phyloP scores from a whole-genome alignment of 495 filamentous ascomycete genomes.

The Aspergillus leporis region DNA sequence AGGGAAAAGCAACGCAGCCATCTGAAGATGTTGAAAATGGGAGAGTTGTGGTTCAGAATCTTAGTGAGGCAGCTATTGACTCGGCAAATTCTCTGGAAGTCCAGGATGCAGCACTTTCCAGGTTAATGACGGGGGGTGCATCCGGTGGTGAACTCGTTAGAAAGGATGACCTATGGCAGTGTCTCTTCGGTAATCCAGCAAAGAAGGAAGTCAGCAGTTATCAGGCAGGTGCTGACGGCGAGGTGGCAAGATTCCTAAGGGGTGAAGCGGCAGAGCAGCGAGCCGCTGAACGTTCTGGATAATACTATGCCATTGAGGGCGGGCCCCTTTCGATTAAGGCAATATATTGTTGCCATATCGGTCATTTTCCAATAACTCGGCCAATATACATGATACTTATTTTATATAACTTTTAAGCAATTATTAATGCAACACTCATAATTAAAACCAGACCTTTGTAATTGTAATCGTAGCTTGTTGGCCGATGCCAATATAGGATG shows the following conservation, averaged over 20 bases:
- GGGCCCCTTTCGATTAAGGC: too few relatives aligned
- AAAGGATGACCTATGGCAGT: slow-evolving; percentile 83
- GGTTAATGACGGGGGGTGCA: slow-evolving; percentile 66
- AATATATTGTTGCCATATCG: too few relatives aligned
- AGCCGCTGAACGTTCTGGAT: slow-evolving; percentile 11
- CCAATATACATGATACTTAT: too few relatives aligned
- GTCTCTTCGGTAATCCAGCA: slow-evolving; percentile 66
- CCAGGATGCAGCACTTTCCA: slow-evolving; percentile 63
- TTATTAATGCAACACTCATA: too few relatives aligned
- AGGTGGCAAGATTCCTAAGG: slow-evolving; percentile 46
- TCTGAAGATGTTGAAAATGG: slow-evolving; percentile 28
- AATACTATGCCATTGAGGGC: neutral
- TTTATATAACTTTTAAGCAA: too few relatives aligned
- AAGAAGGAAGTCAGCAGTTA: slow-evolving; percentile 24
- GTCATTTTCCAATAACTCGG: too few relatives aligned
- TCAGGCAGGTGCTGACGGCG: slow-evolving; percentile 34
- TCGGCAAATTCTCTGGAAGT: slow-evolving; percentile 82
- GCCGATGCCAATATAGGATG: neutral
- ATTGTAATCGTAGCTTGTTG: too few relatives aligned
- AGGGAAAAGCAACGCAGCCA: slow-evolving; percentile 26
- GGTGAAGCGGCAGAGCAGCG: slow-evolving; percentile 49
- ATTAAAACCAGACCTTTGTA: too few relatives aligned
- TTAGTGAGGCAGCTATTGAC: slow-evolving; percentile 65
- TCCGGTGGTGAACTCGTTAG: slow-evolving; percentile 80
- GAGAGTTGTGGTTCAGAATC: slow-evolving; percentile 23